Conservation (phyloP, 139 green algal species). For the Yamagishiella unicocca region DNA sequence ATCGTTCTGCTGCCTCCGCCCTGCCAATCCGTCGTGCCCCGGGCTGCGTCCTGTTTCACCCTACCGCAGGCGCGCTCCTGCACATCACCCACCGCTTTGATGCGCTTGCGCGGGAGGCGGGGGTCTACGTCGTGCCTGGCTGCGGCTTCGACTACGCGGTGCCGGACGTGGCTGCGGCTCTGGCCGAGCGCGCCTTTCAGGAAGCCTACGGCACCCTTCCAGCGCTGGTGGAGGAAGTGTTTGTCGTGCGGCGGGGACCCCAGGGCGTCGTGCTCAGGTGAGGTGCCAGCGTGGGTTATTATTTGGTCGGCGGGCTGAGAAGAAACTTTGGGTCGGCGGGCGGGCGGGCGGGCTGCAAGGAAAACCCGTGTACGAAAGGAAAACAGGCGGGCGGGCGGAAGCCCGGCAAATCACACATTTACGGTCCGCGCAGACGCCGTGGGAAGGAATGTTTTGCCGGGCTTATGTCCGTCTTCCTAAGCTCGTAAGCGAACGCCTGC, state of each 20-base stretch:
- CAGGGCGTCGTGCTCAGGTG: neutral
- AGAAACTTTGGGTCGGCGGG: no score
- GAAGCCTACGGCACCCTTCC: neutral
- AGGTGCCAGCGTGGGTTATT: no score
- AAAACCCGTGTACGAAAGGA: no score
- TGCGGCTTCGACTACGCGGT: slow-evolving; percentile 27
- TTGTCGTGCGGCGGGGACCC: neutral
- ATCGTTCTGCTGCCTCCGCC: no score
- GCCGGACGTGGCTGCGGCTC: neutral
- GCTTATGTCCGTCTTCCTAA: no score
- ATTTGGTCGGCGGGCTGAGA: no score
- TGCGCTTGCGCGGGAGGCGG: neutral
- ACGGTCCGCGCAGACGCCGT: no score
- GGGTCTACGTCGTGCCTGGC: neutral
- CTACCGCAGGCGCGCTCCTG: neutral
- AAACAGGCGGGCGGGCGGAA: no score
- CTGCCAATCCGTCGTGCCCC: neutral
- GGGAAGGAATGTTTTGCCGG: no score
- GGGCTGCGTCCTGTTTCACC: neutral
- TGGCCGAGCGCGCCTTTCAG: neutral
- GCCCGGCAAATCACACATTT: no score
- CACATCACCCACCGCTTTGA: neutral
- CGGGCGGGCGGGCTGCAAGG: no score
- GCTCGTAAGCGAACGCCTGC: no score
- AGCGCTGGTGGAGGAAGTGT: neutral